Evolutionary conservation across 1,284 basidiomycete genomes (phyloP).

Genomic region (Pyrrhoderma lamaoense): DNA sequence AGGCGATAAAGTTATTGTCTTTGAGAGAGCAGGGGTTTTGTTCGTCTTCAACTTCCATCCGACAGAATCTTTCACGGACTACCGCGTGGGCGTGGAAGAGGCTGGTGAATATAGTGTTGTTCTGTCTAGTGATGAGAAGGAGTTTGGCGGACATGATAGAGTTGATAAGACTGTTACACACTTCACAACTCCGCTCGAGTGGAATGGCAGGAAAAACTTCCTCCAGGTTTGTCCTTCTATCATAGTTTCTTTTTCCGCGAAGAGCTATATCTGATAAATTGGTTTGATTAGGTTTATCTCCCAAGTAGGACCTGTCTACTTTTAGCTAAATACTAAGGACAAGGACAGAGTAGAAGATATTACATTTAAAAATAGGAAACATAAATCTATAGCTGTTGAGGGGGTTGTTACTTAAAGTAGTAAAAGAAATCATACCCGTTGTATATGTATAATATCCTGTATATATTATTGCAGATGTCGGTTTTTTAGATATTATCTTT

Average conservation of each 20-base stretch:
- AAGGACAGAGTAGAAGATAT: too few relatives aligned
- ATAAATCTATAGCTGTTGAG: too few relatives aligned
- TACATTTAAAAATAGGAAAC: too few relatives aligned
- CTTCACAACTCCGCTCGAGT: conserved; percentile 81
- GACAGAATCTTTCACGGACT: conserved; percentile 83
- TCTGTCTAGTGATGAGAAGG: conserved; percentile 79
- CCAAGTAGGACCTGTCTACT: conserved; percentile 72
- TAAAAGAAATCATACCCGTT: too few relatives aligned
- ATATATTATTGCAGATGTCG: too few relatives aligned
- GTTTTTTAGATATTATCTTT: too few relatives aligned
- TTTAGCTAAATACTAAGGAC: conserved; percentile 39
- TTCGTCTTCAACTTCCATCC: conserved; percentile 98
- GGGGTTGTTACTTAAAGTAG: too few relatives aligned
- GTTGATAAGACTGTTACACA: conserved; percentile 60
- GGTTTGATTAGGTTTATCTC: conserved; percentile 60
- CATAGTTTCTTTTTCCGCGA: not conserved
- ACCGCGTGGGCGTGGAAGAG: conserved; percentile 83
- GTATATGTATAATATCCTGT: too few relatives aligned
- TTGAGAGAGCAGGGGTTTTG: conserved; percentile 85
- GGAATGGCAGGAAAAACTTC: conserved; percentile 90
- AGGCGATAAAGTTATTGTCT: conserved; percentile 86
- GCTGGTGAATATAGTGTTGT: conserved; percentile 83
- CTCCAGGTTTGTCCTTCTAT: conserved; percentile 55
- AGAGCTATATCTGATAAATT: not conserved
- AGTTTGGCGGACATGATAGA: conserved; percentile 87